Percentiles rank a stretch among this genome's conserved stretches.
Conservation (phyloP, 768 basidiomycete species). For the Rhizopogon salebrosus region DNA sequence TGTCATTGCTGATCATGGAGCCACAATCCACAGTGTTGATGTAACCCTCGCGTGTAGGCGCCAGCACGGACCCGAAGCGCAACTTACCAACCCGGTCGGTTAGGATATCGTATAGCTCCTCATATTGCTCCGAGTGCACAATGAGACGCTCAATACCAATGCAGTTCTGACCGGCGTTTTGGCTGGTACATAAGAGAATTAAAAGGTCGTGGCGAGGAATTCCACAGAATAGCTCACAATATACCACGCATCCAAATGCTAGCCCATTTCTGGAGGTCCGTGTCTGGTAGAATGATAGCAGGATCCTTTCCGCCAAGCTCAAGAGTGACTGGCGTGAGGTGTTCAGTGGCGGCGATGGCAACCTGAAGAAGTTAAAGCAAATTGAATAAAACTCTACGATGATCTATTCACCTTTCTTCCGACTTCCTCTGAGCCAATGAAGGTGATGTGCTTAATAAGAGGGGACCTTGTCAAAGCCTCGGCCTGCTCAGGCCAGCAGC, state of each 20-base stretch:
- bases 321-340: constrained; percentile 87
- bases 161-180: constrained; percentile 93
- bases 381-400: constrained; percentile 11
- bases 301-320: constrained; percentile 97
- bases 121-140: constrained; percentile 74
- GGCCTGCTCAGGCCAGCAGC: constrained; percentile 86
- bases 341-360: constrained; percentile 75
- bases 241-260: constrained; percentile 87
- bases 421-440: constrained; percentile 79
- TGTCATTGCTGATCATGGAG: constrained; percentile 74
- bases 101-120: constrained; percentile 66
- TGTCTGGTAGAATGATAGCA: constrained; percentile 80
- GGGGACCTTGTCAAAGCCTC: constrained; percentile 75
- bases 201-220: not conserved
- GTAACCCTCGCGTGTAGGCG: constrained; percentile 61
- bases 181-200: constrained; percentile 40
- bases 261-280: constrained; percentile 75
- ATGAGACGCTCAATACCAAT: constrained; percentile 94
- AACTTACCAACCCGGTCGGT: constrained; percentile 59
- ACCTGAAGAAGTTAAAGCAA: constrained; percentile 42
- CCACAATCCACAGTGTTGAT: constrained; percentile 79
- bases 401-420: constrained; percentile 55
- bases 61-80: constrained; percentile 73
- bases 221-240: constrained; percentile 56
- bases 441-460: constrained; percentile 88